A percentile compares a stretch with the other conserved stretches of the same genome.
phyloP scores from a whole-genome alignment of 2,329 filamentous ascomycete genomes.

The Arachnopeziza araneosa region DNA sequence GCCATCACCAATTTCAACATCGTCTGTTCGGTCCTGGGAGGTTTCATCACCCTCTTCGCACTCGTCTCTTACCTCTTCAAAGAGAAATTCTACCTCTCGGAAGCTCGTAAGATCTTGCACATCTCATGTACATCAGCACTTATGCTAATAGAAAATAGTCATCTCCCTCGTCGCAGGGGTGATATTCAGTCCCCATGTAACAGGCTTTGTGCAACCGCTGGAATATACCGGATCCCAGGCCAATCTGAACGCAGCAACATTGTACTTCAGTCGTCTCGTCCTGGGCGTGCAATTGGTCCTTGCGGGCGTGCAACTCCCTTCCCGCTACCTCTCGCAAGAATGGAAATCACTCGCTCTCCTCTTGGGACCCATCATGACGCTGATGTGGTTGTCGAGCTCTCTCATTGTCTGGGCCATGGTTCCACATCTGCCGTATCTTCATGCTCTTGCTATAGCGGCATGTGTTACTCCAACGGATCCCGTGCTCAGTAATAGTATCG shows the following conservation, averaged over 20 bases:
- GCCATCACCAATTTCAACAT: conserved; percentile 48
- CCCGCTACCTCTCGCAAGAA: conserved; percentile 71
- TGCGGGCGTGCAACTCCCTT: conserved; percentile 81
- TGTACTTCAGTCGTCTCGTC: conserved; percentile 82
- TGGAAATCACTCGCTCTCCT: conserved; percentile 71
- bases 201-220: conserved; percentile 68
- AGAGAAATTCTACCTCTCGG: conserved; percentile 84
- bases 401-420: conserved; percentile 73
- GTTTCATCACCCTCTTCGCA: conserved; percentile 86
- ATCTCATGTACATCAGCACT: not conserved
- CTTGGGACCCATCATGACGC: conserved; percentile 76
- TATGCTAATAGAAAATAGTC: conserved; percentile 43
- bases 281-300: conserved; percentile 87
- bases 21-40: conserved; percentile 65
- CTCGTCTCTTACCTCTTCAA: conserved; percentile 86
- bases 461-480: conserved; percentile 93
- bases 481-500: conserved; percentile 80
- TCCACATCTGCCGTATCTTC: conserved; percentile 65
- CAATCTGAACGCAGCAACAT: conserved; percentile 65
- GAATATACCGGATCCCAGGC: conserved; percentile 60
- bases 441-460: conserved; percentile 73
- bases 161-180: conserved; percentile 79
- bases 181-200: conserved; percentile 69
- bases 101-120: conserved; percentile 61
- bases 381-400: conserved; percentile 83